Conservation (phyloP, 2,329 filamentous ascomycete genomes). For the Sclerotinia trifoliorum region DNA sequence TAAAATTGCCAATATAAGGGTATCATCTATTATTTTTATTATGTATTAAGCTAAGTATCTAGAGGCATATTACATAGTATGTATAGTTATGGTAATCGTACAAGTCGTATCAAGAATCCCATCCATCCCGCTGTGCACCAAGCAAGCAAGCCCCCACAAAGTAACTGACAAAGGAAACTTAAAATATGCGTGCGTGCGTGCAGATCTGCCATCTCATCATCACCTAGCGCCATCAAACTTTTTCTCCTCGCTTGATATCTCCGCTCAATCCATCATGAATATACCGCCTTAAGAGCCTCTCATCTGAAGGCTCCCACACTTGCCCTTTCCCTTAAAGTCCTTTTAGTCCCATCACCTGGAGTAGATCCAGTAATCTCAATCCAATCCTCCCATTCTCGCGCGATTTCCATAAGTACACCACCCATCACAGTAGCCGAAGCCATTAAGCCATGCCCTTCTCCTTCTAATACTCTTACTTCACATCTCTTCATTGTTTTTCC, state of each 20-base stretch:
- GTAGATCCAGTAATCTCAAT: slow-evolving; percentile 55
- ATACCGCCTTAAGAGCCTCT: slow-evolving; percentile 1
- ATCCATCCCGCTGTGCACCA: background rate
- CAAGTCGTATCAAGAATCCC: slow-evolving; percentile 19
- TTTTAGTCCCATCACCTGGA: slow-evolving; percentile 32
- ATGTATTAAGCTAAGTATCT: slow-evolving; percentile 19
- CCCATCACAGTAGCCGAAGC: slow-evolving; percentile 92
- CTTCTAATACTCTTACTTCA: slow-evolving; percentile 85
- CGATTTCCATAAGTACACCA: slow-evolving; percentile 89
- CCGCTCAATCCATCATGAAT: slow-evolving; percentile 12
- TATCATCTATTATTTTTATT: slow-evolving; percentile 22
- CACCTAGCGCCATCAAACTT: slow-evolving; percentile 10
- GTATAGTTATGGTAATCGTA: slow-evolving; percentile 19
- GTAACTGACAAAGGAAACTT: slow-evolving; percentile 14
- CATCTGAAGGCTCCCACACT: slow-evolving; percentile 39
- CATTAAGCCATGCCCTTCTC: slow-evolving; percentile 94
- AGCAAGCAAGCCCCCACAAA: background rate
- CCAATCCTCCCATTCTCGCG: slow-evolving; percentile 91
- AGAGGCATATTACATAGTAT: slow-evolving; percentile 18
- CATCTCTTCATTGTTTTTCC: slow-evolving; percentile 91
- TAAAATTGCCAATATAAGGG: too few species aligned
- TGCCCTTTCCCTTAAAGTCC: slow-evolving; percentile 37
- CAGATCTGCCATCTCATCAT: slow-evolving; percentile 1
- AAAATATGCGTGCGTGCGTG: background rate
- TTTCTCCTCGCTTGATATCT: slow-evolving; percentile 9